Conservation (phyloP, 2,329 filamentous ascomycete species). For the Colletotrichum sansevieriae region DNA sequence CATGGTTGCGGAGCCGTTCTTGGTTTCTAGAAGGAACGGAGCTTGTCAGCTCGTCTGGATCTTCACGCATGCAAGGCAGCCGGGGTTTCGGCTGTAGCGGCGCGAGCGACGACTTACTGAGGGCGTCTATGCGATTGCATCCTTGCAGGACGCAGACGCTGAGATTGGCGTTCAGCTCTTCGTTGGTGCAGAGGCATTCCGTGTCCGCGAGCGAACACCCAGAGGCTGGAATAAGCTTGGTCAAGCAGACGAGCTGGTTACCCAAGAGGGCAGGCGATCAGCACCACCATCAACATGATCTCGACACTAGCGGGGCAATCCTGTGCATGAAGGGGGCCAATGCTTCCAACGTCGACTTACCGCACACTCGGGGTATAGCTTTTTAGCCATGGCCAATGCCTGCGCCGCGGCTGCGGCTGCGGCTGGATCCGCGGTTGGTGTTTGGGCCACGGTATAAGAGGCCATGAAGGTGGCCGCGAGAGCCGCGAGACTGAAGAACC, state of each 20-base stretch:
- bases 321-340: constrained; percentile 1
- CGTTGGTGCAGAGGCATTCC: constrained; percentile 43
- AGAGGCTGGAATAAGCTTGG: constrained; percentile 21
- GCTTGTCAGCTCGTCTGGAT: neutral
- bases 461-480: constrained; percentile 3
- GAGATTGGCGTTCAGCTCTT: constrained; percentile 41
- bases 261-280: constrained; percentile 21
- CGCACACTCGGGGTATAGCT: constrained; percentile 39
- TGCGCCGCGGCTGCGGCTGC: constrained; percentile 1
- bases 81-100: neutral
- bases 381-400: constrained; percentile 32
- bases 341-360: constrained; percentile 36
- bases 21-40: constrained; percentile 41
- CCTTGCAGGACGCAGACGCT: constrained; percentile 38
- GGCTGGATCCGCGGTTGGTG: neutral
- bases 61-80: neutral
- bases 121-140: constrained; percentile 40
- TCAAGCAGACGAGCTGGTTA: constrained; percentile 42
- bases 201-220: constrained; percentile 40
- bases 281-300: neutral
- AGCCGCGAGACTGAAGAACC: constrained; percentile 16
- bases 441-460: constrained; percentile 6
- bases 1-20: constrained; percentile 35
- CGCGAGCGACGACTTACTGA: constrained; percentile 7
- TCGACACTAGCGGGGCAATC: constrained; percentile 23